phyloP scores from a whole-genome alignment of 129 eudicot genomes.

The Escallonia rubra region DNA sequence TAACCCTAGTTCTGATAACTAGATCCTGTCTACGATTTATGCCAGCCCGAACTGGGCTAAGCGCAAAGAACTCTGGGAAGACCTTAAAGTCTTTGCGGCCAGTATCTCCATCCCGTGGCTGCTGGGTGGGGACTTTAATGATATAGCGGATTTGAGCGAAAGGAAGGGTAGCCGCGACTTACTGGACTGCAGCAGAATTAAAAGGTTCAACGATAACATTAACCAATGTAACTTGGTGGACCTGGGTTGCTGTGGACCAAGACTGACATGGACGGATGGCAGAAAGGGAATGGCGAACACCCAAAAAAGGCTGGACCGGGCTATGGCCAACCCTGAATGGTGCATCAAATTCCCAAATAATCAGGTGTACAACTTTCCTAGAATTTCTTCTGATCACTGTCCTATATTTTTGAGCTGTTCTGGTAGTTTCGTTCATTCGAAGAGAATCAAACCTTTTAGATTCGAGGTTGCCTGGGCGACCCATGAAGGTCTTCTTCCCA shows the following conservation, averaged over 20 bases:
- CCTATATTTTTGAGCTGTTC: background rate
- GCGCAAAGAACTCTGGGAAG: no score
- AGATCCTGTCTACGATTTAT: no score
- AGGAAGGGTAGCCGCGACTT: no score
- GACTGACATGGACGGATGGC: background rate
- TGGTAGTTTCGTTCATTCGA: background rate
- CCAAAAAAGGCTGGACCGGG: background rate
- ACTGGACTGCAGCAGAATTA: no score
- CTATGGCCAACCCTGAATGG: background rate
- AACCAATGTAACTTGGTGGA: background rate
- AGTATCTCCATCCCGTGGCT: no score
- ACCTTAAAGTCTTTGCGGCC: no score
- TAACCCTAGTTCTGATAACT: no score
- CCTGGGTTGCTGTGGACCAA: background rate
- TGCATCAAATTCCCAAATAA: background rate
- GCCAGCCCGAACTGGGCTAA: no score
- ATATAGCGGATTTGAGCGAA: no score
- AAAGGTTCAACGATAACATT: background rate
- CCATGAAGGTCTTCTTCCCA: background rate
- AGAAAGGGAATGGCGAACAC: background rate
- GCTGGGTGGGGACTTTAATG: no score
- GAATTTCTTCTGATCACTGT: background rate
- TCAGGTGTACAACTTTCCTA: background rate
- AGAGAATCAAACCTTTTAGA: background rate
- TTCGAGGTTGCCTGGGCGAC: background rate